phyloP scores from a whole-genome alignment of 2,329 filamentous ascomycete genomes.

The Penicillium sp. region DNA sequence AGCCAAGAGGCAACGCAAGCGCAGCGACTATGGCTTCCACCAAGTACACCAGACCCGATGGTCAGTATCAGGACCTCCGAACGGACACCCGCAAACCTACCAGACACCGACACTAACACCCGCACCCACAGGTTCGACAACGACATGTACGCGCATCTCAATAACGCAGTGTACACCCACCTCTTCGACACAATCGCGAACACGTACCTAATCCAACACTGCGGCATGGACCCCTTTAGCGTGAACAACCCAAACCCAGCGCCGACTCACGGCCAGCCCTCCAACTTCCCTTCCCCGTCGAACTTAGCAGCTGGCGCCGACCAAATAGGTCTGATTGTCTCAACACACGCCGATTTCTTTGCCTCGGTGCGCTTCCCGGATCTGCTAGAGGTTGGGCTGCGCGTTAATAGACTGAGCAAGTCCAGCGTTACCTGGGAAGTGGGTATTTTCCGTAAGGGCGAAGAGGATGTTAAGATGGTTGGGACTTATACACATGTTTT shows the following conservation, averaged over 20 bases:
- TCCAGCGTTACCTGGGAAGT: constrained; percentile 90
- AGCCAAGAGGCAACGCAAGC: constrained; percentile 60
- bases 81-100: not conserved
- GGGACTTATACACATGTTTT: constrained; percentile 87
- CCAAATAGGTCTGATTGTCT: constrained; percentile 80
- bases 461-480: constrained; percentile 74
- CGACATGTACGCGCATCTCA: constrained; percentile 93
- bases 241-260: constrained; percentile 37
- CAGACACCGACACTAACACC: constrained; percentile 2
- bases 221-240: constrained; percentile 69
- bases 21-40: constrained; percentile 73
- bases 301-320: constrained; percentile 37
- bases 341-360: constrained; percentile 83
- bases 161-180: constrained; percentile 84
- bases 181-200: constrained; percentile 91
- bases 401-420: constrained; percentile 79
- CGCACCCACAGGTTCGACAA: constrained; percentile 70
- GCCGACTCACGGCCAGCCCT: constrained; percentile 12
- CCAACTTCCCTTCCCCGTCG: not conserved
- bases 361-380: constrained; percentile 78
- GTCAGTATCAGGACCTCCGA: constrained; percentile 44
- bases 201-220: constrained; percentile 78
- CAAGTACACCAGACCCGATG: constrained; percentile 86
- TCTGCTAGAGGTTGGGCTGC: constrained; percentile 74
- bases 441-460: constrained; percentile 75